Conservation (phyloP, 768 basidiomycete species). For the Tricholoma flavovirens region DNA sequence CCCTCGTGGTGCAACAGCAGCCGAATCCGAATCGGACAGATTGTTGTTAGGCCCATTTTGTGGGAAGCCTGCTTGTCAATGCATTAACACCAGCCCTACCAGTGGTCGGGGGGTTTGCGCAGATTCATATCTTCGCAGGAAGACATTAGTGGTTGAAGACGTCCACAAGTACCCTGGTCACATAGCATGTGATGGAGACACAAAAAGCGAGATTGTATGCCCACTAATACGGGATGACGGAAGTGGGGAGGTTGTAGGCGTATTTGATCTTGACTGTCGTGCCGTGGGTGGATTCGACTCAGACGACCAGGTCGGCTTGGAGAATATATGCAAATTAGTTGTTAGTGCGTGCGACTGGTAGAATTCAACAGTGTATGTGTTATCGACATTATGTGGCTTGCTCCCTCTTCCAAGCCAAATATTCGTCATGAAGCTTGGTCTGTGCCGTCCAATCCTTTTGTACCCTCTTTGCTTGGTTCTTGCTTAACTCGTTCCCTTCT, state of each 20-base stretch:
- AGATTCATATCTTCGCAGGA: slow-evolving; percentile 54
- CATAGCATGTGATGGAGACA: slow-evolving; percentile 89
- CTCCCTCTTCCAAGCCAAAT: slow-evolving; percentile 42
- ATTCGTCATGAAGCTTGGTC: slow-evolving; percentile 77
- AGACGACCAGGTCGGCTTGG: slow-evolving; percentile 73
- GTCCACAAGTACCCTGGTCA: slow-evolving; percentile 86
- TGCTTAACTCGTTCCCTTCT: slow-evolving; percentile 80
- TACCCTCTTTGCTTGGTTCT: slow-evolving; percentile 71
- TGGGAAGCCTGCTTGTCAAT: slow-evolving; percentile 89
- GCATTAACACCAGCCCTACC: slow-evolving; percentile 54
- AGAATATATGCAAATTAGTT: slow-evolving; percentile 62
- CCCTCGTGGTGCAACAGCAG: slow-evolving; percentile 23
- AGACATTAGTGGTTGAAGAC: slow-evolving; percentile 65
- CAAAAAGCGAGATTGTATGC: slow-evolving; percentile 85
- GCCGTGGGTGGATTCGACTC: slow-evolving; percentile 64
- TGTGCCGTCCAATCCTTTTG: slow-evolving; percentile 70
- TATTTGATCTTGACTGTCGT: slow-evolving; percentile 85
- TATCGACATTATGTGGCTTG: slow-evolving; percentile 8
- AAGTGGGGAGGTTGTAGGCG: slow-evolving; percentile 37
- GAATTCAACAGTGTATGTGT: slow-evolving; percentile 7
- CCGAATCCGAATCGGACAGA: slow-evolving; percentile 16
- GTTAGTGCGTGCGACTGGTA: slow-evolving; percentile 66
- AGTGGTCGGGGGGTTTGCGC: slow-evolving; percentile 85
- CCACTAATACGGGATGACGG: slow-evolving; percentile 37
- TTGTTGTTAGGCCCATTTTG: slow-evolving; percentile 81